These are phyloP conservation scores for Xenoacremonium recifei DNA, from an alignment of 2,329 filamentous ascomycete species.

Conservation along the genomic window DNA sequence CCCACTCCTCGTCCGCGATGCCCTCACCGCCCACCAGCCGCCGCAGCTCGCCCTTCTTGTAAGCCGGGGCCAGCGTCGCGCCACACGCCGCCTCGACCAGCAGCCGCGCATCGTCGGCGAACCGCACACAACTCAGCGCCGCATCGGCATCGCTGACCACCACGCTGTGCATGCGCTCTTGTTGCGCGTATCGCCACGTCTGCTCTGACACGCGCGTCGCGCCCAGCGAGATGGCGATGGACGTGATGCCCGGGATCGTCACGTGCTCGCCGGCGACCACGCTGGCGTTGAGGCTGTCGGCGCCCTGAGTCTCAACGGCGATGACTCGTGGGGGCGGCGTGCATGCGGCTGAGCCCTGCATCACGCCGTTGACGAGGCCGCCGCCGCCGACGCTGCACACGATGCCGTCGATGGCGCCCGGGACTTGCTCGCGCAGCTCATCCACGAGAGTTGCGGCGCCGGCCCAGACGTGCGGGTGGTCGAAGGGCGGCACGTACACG, in stretches of 20 bases:
- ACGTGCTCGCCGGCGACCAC: conserved; percentile 56
- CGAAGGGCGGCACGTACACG: conserved; percentile 70
- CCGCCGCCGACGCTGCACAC: conserved; percentile 81
- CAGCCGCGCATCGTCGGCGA: conserved; percentile 79
- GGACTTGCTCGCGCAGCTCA: conserved; percentile 42
- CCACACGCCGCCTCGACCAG: conserved; percentile 86
- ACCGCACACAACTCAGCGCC: conserved; percentile 69
- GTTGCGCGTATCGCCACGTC: conserved; percentile 63
- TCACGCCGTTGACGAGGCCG: conserved; percentile 74
- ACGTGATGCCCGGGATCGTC: conserved; percentile 70
- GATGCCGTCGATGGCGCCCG: conserved; percentile 61
- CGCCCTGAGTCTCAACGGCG: conserved; percentile 74
- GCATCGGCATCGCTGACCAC: conserved; percentile 62
- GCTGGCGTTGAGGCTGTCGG: conserved; percentile 66
- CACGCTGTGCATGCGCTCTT: conserved; percentile 36
- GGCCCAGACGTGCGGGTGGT: conserved; percentile 66
- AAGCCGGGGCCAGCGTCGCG: conserved; percentile 70
- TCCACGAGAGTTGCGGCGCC: conserved; percentile 61
- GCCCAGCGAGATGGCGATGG: conserved; percentile 72
- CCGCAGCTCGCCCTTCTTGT: conserved; percentile 62
- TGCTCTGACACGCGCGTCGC: conserved; percentile 67
- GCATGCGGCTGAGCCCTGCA: conserved; percentile 61
- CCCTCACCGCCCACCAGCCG: conserved; percentile 52
- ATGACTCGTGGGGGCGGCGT: conserved; percentile 52
- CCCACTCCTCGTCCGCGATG: conserved; percentile 55